A percentile compares a stretch with the other conserved stretches of the same genome.
Evolutionary conservation across 495 filamentous ascomycete genomes (phyloP).

Genomic region (Podospora tetraspora): DNA sequence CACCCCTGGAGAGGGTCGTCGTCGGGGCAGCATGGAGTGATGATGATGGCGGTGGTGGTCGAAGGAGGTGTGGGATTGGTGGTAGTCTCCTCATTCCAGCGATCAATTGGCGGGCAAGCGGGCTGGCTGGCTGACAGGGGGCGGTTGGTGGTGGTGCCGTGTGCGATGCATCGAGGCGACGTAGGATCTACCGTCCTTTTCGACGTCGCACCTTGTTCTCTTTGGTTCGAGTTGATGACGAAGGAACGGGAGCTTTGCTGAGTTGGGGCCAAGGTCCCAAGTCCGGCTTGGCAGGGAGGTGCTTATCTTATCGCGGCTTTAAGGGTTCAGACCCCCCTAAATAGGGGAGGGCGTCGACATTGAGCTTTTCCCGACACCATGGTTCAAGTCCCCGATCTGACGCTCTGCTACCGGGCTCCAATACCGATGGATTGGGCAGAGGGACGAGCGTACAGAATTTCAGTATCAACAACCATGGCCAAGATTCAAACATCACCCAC

Average conservation of each 20-base stretch:
- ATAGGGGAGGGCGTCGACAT: neutral
- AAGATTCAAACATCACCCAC: neutral
- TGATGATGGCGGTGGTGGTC: slow-evolving; percentile 8
- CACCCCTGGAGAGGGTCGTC: neutral
- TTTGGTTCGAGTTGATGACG: neutral
- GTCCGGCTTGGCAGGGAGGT: neutral
- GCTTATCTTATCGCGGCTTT: slow-evolving; percentile 3
- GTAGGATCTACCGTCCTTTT: slow-evolving; percentile 2
- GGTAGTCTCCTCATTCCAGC: slow-evolving; percentile 37
- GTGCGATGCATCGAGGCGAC: neutral
- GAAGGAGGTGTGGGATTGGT: slow-evolving; percentile 19
- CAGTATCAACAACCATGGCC: neutral
- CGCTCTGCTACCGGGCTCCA: neutral
- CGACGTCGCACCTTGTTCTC: slow-evolving; percentile 7
- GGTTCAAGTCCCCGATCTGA: neutral
- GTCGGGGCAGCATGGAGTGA: slow-evolving; percentile 9
- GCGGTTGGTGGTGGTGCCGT: neutral
- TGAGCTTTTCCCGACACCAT: neutral
- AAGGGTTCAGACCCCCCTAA: neutral
- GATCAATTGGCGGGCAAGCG: neutral
- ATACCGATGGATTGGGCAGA: neutral
- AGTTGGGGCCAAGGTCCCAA: neutral
- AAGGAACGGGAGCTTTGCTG: neutral
- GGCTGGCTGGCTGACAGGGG: neutral
- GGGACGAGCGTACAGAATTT: neutral